phyloP scores from a whole-genome alignment of 495 filamentous ascomycete genomes.

The Delitschia confertaspora region DNA sequence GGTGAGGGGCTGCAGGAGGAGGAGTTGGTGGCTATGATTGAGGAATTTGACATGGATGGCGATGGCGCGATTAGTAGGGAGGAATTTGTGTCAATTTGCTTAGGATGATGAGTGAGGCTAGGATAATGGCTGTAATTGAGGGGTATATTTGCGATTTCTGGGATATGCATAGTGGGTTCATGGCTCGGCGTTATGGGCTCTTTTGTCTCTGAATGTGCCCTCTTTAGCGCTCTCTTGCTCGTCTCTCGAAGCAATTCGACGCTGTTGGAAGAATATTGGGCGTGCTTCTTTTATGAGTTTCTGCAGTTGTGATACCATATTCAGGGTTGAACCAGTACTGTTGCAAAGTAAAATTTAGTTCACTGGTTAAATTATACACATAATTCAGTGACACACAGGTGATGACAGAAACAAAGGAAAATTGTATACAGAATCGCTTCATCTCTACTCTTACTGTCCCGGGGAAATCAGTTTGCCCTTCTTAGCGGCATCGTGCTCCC shows the following conservation, averaged over 20 bases:
- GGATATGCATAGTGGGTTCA: neutral
- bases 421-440: conserved; percentile 17
- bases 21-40: conserved; percentile 90
- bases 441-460: conserved; percentile 46
- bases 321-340: neutral
- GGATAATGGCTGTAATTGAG: neutral
- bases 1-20: conserved; percentile 88
- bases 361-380: conserved; percentile 13
- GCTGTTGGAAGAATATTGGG: neutral
- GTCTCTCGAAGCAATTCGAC: neutral
- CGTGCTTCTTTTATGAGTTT: neutral
- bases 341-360: neutral
- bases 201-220: no score
- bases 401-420: conserved; percentile 8
- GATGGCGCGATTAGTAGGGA: conserved; percentile 83
- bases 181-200: no score
- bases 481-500: conserved; percentile 63
- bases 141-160: conserved; percentile 1
- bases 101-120: conserved; percentile 25
- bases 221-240: neutral
- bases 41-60: conserved; percentile 94
- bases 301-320: neutral
- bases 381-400: conserved; percentile 22
- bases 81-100: conserved; percentile 78
- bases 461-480: conserved; percentile 81